phyloP scores from a whole-genome alignment of 768 basidiomycete genomes.

The Pilatotrama ljubarskyi region DNA sequence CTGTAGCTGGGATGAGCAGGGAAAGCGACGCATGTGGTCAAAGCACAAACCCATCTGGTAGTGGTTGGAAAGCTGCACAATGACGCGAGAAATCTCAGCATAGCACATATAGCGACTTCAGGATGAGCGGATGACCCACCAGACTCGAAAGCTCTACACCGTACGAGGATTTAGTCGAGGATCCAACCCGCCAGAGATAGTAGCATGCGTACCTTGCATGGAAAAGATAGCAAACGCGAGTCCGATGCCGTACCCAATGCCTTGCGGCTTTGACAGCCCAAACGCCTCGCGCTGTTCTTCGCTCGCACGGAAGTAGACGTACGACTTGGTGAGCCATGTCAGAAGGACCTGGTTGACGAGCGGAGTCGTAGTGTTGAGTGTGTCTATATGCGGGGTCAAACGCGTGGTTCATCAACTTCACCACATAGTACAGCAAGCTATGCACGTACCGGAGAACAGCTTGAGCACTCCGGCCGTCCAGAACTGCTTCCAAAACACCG shows the following conservation, averaged over 20 bases:
- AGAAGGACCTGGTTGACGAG: constrained; percentile 59
- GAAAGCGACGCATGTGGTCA: not conserved
- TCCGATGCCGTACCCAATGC: constrained; percentile 63
- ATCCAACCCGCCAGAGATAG: not conserved
- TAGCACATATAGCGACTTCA: not conserved
- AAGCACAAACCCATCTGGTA: constrained; percentile 37
- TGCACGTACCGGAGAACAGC: constrained; percentile 36
- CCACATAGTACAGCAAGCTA: not conserved
- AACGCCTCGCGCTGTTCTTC: constrained; percentile 39
- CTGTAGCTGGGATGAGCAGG: constrained; percentile 21
- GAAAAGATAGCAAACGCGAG: constrained; percentile 55
- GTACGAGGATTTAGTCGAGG: not conserved
- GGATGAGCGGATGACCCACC: constrained; percentile 16
- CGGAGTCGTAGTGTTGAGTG: constrained; percentile 53
- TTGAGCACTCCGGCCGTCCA: constrained; percentile 51
- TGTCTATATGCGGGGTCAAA: constrained; percentile 40
- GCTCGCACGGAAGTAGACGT: constrained; percentile 39
- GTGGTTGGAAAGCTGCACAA: constrained; percentile 40
- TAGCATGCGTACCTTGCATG: constrained; percentile 51
- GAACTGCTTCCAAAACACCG: constrained; percentile 47
- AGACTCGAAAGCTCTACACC: constrained; percentile 37
- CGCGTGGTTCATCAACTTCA: no score
- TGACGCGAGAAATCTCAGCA: not conserved
- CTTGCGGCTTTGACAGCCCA: constrained; percentile 40
- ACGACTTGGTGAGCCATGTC: constrained; percentile 57